These are phyloP conservation scores for Fistulifera pelliculosa DNA, from an alignment of 108 stramenopile species.

Conservation along the genomic window DNA sequence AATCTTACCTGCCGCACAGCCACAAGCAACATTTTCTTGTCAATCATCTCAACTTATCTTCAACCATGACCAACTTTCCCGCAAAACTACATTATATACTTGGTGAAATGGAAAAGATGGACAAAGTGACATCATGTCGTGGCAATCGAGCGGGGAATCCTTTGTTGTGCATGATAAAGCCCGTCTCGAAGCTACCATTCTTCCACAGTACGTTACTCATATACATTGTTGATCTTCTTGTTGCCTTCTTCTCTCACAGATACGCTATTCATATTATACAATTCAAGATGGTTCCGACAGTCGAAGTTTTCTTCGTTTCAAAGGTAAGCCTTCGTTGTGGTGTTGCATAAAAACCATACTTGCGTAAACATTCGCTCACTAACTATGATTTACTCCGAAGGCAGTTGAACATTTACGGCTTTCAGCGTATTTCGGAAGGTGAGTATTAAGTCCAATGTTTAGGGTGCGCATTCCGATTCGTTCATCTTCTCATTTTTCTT, in stretches of 20 bases:
- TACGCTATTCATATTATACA: background rate
- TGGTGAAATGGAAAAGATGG: constrained; percentile 32
- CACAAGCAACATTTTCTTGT: no score
- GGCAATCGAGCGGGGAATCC: constrained; percentile 66
- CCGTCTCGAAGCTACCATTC: constrained; percentile 55
- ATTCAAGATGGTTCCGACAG: constrained; percentile 1
- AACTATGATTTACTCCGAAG: no score
- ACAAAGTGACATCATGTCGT: constrained; percentile 44
- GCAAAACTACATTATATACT: constrained; percentile 59
- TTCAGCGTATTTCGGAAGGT: constrained; percentile 31
- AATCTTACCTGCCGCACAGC: no score
- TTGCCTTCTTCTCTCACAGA: background rate
- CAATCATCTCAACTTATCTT: no score
- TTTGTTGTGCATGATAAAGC: constrained; percentile 62
- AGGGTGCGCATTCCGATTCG: no score
- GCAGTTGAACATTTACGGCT: constrained; percentile 52
- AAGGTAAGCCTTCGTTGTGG: no score
- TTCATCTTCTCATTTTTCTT: no score
- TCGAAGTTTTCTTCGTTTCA: no score
- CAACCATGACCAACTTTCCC: constrained; percentile 24
- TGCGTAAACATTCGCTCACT: no score
- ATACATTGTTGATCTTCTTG: background rate
- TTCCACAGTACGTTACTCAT: constrained; percentile 54
- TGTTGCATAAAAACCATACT: no score
- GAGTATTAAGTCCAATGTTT: no score